Percentiles rank a stretch among this genome's conserved stretches.
phyloP scores from a whole-genome alignment of 1,284 basidiomycete species.

The Leccinum griseonigrum region DNA sequence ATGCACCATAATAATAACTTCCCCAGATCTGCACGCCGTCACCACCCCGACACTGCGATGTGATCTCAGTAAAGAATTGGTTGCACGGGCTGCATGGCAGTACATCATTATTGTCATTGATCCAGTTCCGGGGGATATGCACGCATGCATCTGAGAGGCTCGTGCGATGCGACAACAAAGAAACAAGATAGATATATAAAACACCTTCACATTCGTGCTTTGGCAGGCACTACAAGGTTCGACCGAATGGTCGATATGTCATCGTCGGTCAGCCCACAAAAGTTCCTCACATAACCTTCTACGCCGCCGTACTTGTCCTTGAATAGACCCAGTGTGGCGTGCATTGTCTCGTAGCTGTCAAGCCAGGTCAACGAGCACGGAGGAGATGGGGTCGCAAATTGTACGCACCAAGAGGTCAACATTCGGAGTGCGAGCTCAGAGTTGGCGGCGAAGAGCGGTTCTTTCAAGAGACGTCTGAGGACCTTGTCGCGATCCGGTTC shows the following conservation, averaged over 20 bases:
- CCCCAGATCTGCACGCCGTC: not conserved
- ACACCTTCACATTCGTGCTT: conserved; percentile 31
- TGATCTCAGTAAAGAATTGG: not conserved
- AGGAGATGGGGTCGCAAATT: not conserved
- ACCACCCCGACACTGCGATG: not conserved
- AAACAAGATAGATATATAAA: not conserved
- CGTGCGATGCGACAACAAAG: not conserved
- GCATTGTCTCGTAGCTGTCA: conserved; percentile 66
- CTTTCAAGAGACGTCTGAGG: conserved; percentile 60
- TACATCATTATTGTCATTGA: not conserved
- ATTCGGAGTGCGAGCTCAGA: conserved; percentile 72
- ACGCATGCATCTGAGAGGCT: not conserved
- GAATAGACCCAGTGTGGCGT: conserved; percentile 58
- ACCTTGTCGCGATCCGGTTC: conserved; percentile 71
- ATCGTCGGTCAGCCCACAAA: conserved; percentile 52
- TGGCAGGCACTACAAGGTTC: conserved; percentile 50
- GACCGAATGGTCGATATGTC: conserved; percentile 58
- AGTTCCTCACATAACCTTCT: conserved; percentile 56
- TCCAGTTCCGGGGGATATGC: conserved; percentile 1
- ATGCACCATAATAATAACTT: not conserved
- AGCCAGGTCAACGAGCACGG: not conserved
- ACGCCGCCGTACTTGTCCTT: conserved; percentile 65
- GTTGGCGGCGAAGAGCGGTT: conserved; percentile 68
- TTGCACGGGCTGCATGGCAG: not conserved
- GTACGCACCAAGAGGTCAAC: conserved; percentile 64